Base-by-base conservation (phyloP, 352 stramenopile genomes). In the Detonula confervacea region DNA sequence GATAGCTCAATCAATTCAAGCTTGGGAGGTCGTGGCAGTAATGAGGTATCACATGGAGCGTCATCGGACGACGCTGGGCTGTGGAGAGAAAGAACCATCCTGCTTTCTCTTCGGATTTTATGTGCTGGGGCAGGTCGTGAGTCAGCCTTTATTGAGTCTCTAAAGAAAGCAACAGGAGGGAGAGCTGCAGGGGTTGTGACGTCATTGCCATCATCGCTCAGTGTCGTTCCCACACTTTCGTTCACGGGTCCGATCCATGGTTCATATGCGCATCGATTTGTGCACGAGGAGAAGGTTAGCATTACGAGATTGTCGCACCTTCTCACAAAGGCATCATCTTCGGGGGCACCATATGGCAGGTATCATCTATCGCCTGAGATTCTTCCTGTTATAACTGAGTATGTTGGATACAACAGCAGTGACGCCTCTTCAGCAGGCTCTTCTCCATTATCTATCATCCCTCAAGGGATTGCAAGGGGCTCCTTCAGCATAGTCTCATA, bases 381-480 rank as follows among this genome's bases (percentile, higher is more conserved):
- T 56, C 71, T 87, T 37, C 75, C 76, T 9, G 62, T 75, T 11
- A 84, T 93, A 55, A 63, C 77, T 16, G 60, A 90, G 42, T 90
- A 81, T 60, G 73, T 91, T 73, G 83, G 85, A 25, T 93, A 91
- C 57, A 47, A n/a, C n/a, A n/a, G n/a, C n/a, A n/a, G n/a, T n/a
- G n/a, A n/a, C n/a, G n/a, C n/a, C n/a, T n/a, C n/a, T n/a, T n/a
- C n/a, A n/a, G n/a, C n/a, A n/a, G n/a, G 67, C 51, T 67, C 83
- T n/a, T 79, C 42, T 24, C 73, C 78, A 22, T 63, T 88, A n/a
- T 44, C 44, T 0, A 25, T 78, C 39, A 25, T 78, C 33, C 68
- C 70, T 27, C 52, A 84, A 25, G 73, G 57, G 44, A 84, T 93
- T 30, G 70, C 82, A 11, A 63, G 56, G 8, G 55, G 37, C 25